phyloP scores from a whole-genome alignment of 1,284 basidiomycete species.

The Fomitopsis pinicola region DNA sequence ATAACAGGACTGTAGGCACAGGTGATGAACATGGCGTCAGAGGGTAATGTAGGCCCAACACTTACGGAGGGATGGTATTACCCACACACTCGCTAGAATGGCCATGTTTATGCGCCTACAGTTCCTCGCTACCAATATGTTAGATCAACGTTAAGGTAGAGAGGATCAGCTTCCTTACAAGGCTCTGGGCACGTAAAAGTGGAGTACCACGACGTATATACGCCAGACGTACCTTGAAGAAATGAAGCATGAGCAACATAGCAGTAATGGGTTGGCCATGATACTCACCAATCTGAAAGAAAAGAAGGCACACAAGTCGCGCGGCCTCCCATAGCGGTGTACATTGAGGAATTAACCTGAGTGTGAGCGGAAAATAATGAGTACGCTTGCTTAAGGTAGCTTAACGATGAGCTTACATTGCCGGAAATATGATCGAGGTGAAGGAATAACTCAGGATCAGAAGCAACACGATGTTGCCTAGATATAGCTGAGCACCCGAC shows the following conservation, averaged over 20 bases:
- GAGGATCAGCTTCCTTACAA: constrained; percentile 27
- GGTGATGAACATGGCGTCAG: not conserved
- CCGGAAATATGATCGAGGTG: constrained; percentile 45
- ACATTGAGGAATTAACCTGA: constrained; percentile 48
- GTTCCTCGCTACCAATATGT: constrained; percentile 9
- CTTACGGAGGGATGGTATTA: constrained; percentile 50
- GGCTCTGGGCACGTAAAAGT: constrained; percentile 39
- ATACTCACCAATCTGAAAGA: constrained; percentile 43
- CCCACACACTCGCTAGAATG: constrained; percentile 51
- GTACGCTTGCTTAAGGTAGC: not conserved
- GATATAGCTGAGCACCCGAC: not conserved
- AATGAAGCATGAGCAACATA: not conserved
- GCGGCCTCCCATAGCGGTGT: constrained; percentile 55
- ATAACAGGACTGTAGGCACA: constrained; percentile 32
- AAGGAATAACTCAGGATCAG: constrained; percentile 43
- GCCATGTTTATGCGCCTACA: constrained; percentile 48
- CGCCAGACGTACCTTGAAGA: constrained; percentile 39
- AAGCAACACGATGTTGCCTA: constrained; percentile 40
- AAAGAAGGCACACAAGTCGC: constrained; percentile 43
- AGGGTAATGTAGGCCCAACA: not conserved
- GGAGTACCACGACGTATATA: constrained; percentile 40
- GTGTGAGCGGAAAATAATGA: not conserved
- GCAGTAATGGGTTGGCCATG: not conserved
- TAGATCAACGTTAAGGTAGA: not conserved
- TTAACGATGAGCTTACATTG: constrained; percentile 38